Evolutionary conservation across 2,329 filamentous ascomycete genomes (phyloP).

Genomic region (Truncatella angustata): DNA sequence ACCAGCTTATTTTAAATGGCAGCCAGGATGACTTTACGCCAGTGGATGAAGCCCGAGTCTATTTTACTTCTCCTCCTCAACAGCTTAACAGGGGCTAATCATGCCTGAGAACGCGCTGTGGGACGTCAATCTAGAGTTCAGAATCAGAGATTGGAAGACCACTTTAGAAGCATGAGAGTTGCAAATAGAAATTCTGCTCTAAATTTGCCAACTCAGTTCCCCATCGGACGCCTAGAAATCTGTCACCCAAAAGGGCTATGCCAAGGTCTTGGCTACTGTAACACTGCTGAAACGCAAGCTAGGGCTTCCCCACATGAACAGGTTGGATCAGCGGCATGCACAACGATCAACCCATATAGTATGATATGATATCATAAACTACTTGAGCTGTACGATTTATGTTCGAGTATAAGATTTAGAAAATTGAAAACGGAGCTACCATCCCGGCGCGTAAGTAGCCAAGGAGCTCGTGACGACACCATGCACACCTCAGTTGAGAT

Average conservation of each 20-base stretch:
- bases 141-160: not conserved
- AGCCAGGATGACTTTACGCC: too few relatives aligned
- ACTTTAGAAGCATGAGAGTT: not conserved
- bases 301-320: slow-evolving; percentile 4
- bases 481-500: not conserved
- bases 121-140: too few relatives aligned
- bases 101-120: too few relatives aligned
- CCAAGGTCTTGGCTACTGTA: slow-evolving; percentile 6
- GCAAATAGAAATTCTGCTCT: not conserved
- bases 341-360: not conserved
- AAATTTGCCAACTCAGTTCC: too few relatives aligned
- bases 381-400: not conserved
- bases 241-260: not conserved
- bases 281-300: slow-evolving; percentile 1
- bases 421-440: not conserved
- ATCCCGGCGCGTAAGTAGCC: not conserved
- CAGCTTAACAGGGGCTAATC: too few relatives aligned
- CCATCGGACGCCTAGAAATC: not conserved
- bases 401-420: not conserved
- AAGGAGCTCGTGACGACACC: not conserved
- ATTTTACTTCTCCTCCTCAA: too few relatives aligned
- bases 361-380: not conserved
- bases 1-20: too few relatives aligned
- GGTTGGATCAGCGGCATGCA: not conserved
- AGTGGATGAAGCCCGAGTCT: too few relatives aligned